Base-by-base conservation (phyloP, 1,139 yeast species). In the Taphrina flavorubra region DNA sequence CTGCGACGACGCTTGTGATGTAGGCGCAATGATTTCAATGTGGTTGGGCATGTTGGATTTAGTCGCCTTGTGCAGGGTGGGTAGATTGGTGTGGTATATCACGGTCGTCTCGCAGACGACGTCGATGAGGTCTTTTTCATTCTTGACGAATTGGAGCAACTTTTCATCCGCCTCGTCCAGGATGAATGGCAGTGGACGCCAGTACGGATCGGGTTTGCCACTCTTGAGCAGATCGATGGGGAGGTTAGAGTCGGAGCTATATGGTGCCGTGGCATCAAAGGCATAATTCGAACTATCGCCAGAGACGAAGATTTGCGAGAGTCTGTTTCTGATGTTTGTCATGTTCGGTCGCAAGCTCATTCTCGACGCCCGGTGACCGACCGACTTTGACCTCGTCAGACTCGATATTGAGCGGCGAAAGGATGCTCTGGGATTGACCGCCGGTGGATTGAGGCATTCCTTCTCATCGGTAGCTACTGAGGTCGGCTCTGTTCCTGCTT, bases 51-150 rank as follows among this genome's bases (percentile, higher is more conserved):
- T 47, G n/a, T 36, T 47, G 20, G 13, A 11, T 25, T 60, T 60
- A 20, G 20, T 25, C 8, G 53, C 55, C n/a, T 60, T 60, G 36
- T 42, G 34, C 39, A 44, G 40, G 7, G 20, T 13, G 20, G 67
- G 67, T 46, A 44, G 13, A 36, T 63, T 55, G 56, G 67, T 63
- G 40, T 20, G 8, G 34, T 63, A 63, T 10, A 63, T 10, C 55
- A 53, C 51, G 11, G 51, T 25, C n/a, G 31, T 37, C 53, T 55
- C 55, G 14, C 18, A 56, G 55, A 46, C 44, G 61, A 63, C 61
- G 16, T 63, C 67, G 11, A 63, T 25, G 20, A 31, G 37, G n/a
- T 63, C 61, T 11, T 53, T 25, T 13, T 31, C 61, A 46, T 55
- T 63, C 55, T 39, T 46, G 46, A 44, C 56, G 36, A 63, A 31